Evolutionary conservation across 2,329 filamentous ascomycete genomes (phyloP).

Genomic region (Aspergillus neotritici): DNA sequence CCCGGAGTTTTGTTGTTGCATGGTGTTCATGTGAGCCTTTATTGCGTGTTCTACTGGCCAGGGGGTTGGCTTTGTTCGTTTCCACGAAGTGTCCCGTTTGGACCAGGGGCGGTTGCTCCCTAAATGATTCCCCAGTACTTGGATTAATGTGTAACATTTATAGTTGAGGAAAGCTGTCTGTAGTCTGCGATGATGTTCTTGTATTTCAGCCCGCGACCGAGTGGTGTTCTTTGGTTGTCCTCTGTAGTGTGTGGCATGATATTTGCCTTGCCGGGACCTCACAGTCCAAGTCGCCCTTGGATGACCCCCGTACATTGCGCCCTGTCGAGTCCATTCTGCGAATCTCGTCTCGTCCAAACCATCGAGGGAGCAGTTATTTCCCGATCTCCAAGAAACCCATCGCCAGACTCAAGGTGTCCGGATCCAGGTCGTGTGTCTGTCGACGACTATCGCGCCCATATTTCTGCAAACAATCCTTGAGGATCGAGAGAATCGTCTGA

Average conservation of each 20-base stretch:
- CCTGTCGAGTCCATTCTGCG: too few relatives aligned
- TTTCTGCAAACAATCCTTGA: conserved; percentile 29
- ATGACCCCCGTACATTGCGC: too few relatives aligned
- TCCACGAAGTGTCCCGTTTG: conserved; percentile 5
- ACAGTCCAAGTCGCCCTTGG: too few relatives aligned
- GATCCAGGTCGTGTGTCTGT: conserved; percentile 17
- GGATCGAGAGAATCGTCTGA: conserved; percentile 30
- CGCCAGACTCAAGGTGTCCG: conserved; percentile 27
- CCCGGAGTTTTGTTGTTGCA: conserved; percentile 31
- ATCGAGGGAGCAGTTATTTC: conserved; percentile 7
- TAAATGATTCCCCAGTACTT: conserved; percentile 8
- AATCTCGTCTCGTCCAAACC: too few relatives aligned
- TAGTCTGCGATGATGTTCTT: too few relatives aligned
- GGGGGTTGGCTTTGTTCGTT: conserved; percentile 10
- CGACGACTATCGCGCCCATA: conserved; percentile 18
- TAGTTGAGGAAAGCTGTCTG: background rate
- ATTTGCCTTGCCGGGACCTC: too few relatives aligned
- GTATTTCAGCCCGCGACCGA: too few relatives aligned
- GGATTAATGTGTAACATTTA: conserved; percentile 18
- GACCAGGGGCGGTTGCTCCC: conserved; percentile 4
- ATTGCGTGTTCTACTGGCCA: conserved; percentile 17
- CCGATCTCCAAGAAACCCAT: conserved; percentile 31
- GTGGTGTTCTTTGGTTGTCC: too few relatives aligned
- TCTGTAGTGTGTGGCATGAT: too few relatives aligned
- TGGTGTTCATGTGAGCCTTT: conserved; percentile 22